phyloP scores from a whole-genome alignment of 2,329 filamentous ascomycete genomes.

The Ophiostoma perfectum region DNA sequence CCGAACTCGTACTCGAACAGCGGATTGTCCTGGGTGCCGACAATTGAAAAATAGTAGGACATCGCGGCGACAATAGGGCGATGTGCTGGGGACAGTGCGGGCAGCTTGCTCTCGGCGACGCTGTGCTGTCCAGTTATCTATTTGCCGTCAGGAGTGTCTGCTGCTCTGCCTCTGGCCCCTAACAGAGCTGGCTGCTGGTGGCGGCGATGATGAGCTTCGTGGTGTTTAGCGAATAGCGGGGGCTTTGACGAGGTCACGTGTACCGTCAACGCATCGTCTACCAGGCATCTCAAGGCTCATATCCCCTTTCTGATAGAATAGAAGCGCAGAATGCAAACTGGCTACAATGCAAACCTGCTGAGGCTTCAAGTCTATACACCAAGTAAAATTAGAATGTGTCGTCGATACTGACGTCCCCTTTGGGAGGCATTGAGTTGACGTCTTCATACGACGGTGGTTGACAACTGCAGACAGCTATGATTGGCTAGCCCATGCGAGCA shows the following conservation, averaged over 20 bases:
- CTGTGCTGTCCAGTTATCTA: neutral
- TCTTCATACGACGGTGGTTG: neutral
- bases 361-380: too few species aligned
- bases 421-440: neutral
- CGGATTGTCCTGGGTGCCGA: constrained; percentile 91
- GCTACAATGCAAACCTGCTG: too few species aligned
- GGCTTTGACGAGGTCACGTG: constrained; percentile 1
- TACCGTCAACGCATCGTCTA: neutral
- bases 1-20: constrained; percentile 97
- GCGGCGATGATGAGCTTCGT: constrained; percentile 8
- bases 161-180: neutral
- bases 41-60: constrained; percentile 98
- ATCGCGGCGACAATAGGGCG: constrained; percentile 42
- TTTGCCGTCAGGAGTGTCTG: neutral
- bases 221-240: neutral
- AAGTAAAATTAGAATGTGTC: too few species aligned
- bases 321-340: too few species aligned
- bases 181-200: neutral
- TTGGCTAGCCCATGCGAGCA: neutral
- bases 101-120: too few species aligned
- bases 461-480: neutral
- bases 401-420: too few species aligned
- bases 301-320: too few species aligned
- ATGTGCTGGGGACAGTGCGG: neutral
- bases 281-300: too few species aligned